phyloP scores from a whole-genome alignment of 306 rosid genomes.

The Glycyrrhiza uralensis region DNA sequence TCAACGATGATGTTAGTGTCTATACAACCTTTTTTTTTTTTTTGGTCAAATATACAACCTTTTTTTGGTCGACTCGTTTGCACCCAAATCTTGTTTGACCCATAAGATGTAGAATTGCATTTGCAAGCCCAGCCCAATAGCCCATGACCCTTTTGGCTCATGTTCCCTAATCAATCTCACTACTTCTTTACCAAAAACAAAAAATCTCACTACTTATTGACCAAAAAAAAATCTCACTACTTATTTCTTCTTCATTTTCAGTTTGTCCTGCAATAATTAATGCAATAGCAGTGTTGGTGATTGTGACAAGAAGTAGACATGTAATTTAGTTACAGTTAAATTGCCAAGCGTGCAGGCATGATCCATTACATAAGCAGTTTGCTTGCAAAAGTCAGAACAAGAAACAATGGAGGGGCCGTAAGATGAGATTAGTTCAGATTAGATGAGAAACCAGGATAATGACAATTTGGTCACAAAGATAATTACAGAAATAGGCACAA shows the following conservation, averaged over 20 bases:
- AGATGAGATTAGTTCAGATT: constrained; percentile 7
- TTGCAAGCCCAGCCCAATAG: not conserved
- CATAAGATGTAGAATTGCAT: not conserved
- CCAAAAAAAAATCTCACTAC: no score
- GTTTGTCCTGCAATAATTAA: constrained; percentile 23
- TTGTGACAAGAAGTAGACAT: constrained; percentile 7
- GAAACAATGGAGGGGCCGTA: constrained; percentile 1
- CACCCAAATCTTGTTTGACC: not conserved
- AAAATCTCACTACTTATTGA: no score
- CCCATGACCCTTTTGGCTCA: not conserved
- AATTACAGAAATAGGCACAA: not conserved
- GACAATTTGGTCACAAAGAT: not conserved
- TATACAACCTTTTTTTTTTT: no score
- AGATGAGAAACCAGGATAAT: not conserved
- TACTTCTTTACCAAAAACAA: no score
- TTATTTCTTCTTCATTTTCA: not conserved
- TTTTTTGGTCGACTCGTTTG: no score
- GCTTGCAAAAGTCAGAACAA: constrained; percentile 21
- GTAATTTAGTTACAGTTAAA: not conserved
- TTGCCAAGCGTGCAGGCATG: constrained; percentile 18
- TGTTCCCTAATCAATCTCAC: not conserved
- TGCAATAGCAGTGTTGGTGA: constrained; percentile 1
- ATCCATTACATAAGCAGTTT: constrained; percentile 20
- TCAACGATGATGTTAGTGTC: no score
- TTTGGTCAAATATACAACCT: no score